Evolutionary conservation across 2,329 filamentous ascomycete species (phyloP).

Genomic region (Sordariomycetes sp.): DNA sequence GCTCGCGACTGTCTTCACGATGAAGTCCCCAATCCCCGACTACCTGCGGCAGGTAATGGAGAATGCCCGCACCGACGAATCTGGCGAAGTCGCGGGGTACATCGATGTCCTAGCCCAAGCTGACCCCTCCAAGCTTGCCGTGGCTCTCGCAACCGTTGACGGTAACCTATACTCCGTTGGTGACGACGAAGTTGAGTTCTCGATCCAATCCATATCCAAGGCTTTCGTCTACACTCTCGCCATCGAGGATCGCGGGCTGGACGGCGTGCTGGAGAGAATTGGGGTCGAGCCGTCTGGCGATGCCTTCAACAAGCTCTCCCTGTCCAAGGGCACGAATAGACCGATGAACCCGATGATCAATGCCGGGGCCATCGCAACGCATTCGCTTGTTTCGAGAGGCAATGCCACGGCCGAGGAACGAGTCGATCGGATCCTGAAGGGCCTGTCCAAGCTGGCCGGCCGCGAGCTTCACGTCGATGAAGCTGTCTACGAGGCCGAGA

Average conservation of each 20-base stretch:
- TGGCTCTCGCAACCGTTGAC: conserved; percentile 28
- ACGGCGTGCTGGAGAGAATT: conserved; percentile 25
- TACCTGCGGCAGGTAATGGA: conserved; percentile 21
- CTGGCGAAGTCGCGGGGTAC: conserved; percentile 22
- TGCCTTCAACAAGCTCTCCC: conserved; percentile 23
- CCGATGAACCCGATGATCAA: conserved; percentile 27
- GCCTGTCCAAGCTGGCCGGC: conserved; percentile 23
- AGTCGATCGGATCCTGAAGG: conserved; percentile 22
- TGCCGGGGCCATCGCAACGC: conserved; percentile 22
- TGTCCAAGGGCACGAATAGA: conserved; percentile 18
- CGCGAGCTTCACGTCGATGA: conserved; percentile 24
- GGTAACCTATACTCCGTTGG: conserved; percentile 27
- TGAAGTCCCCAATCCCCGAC: conserved; percentile 25
- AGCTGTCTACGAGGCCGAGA: conserved; percentile 26
- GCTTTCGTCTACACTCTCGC: conserved; percentile 29
- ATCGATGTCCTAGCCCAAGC: conserved; percentile 27
- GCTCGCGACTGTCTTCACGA: too few species aligned
- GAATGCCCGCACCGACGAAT: conserved; percentile 16
- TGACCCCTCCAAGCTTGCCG: conserved; percentile 26
- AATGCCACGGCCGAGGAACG: conserved; percentile 23
- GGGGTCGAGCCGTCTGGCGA: conserved; percentile 29
- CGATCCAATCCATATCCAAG: conserved; percentile 31
- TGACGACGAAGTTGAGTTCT: conserved; percentile 27
- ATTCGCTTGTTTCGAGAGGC: conserved; percentile 18
- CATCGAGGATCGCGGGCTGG: conserved; percentile 25